Evolutionary conservation across 2,329 filamentous ascomycete genomes (phyloP), one percentile per base, ranked within the genome.

Genomic region (Nemania bipapillata): DNA sequence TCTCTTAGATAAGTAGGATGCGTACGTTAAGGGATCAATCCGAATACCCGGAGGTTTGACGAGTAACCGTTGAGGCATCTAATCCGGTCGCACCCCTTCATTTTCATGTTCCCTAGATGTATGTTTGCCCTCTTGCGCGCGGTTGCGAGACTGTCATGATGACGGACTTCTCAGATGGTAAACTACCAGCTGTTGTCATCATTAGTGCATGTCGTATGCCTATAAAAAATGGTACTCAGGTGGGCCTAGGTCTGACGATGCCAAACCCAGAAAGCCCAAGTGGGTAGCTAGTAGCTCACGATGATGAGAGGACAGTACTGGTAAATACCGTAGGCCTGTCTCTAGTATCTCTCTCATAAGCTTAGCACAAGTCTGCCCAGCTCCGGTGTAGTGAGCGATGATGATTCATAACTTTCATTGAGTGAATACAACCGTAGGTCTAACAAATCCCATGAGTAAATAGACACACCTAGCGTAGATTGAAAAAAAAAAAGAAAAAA

Each of bases 261-360:
- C 55, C 28, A 54, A 60, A 64, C 49, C 61, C 17, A 58, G 49
- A 28, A 42, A 55, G 53, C 28, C 26, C 55, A 52, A 35, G 50
- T 61, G 49, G 55, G n/a, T 59, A 57, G 22, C 11, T 26, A 20
- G 52, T 56, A 40, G 67, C 54, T 63, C 63, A 69, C 53, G 32
- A 59, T 63, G 50, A 65, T 54, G 66, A 40, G 49, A 64, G 45
- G 20, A n/a, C 17, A n/a, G n/a, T n/a, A n/a, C n/a, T n/a, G n/a
- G n/a, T n/a, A n/a, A n/a, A n/a, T n/a, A n/a, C n/a, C n/a, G n/a
- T n/a, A n/a, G n/a, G n/a, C n/a, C n/a, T n/a, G n/a, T n/a, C n/a
- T n/a, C n/a, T n/a, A n/a, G n/a, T 11, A 83, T 82, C 4, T 81
- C 79, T 0, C 80, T 78, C 0, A 80, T 73, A 11, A 78, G 77